phyloP scores from a whole-genome alignment of 2,329 filamentous ascomycete genomes.

The Ophiostoma himal-ulmi region DNA sequence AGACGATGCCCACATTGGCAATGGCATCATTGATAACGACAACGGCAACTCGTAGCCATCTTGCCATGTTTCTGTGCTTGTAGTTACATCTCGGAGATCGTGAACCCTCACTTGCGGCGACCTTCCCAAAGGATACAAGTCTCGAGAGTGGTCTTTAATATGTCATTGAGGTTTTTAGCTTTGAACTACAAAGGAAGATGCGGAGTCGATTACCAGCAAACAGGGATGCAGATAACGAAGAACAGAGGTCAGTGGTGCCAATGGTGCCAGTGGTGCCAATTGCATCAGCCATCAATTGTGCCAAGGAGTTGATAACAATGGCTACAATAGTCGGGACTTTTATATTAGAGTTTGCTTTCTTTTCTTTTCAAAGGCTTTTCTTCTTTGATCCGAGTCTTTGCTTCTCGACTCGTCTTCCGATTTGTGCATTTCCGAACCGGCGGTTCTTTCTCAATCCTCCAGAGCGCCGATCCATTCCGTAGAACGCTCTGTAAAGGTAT shows the following conservation, averaged over 20 bases:
- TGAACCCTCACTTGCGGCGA: slow-evolving; percentile 2
- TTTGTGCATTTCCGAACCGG: background rate
- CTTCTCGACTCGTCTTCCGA: background rate
- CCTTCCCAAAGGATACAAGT: slow-evolving; percentile 7
- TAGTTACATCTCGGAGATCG: background rate
- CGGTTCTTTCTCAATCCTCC: background rate
- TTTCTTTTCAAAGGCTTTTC: background rate
- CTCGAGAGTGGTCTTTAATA: background rate
- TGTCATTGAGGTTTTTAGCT: no score
- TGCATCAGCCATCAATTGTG: background rate
- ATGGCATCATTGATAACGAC: slow-evolving; percentile 7
- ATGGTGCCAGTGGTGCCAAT: no score
- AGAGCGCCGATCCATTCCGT: background rate
- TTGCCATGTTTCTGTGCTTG: background rate
- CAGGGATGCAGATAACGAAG: slow-evolving; percentile 2
- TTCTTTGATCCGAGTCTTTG: background rate
- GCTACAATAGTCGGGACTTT: background rate
- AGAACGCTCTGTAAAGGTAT: background rate
- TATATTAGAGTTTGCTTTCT: background rate
- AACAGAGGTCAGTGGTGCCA: background rate
- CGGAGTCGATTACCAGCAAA: background rate
- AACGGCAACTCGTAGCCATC: background rate
- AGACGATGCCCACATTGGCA: background rate
- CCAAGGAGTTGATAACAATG: background rate
- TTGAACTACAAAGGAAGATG: background rate